Conservation (phyloP, 2,329 filamentous ascomycete species). For the Alternaria rosae region DNA sequence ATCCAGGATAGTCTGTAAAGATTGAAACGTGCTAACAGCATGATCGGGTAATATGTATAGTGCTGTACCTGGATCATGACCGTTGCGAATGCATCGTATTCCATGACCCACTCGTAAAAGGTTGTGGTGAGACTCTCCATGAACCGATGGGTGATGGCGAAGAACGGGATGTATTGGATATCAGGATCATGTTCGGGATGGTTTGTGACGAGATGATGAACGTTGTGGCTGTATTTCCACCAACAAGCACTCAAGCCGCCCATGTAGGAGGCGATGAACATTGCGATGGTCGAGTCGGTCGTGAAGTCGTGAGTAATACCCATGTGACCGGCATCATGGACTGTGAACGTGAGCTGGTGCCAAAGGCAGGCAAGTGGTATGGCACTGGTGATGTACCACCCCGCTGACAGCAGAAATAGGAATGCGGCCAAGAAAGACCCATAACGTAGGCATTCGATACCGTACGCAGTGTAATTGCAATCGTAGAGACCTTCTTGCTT, state of each 20-base stretch:
- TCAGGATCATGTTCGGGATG: conserved; percentile 95
- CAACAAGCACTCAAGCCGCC: conserved; percentile 91
- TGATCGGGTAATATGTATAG: conserved; percentile 73
- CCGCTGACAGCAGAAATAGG: conserved; percentile 56
- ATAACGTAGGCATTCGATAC: conserved; percentile 77
- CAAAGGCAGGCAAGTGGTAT: conserved; percentile 82
- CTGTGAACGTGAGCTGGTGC: conserved; percentile 94
- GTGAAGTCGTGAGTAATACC: conserved; percentile 93
- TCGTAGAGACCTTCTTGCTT: conserved; percentile 78
- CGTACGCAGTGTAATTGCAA: conserved; percentile 84
- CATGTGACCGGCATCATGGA: conserved; percentile 96
- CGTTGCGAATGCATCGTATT: conserved; percentile 68
- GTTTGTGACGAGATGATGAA: conserved; percentile 96
- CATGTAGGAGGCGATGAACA: conserved; percentile 86
- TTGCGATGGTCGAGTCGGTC: conserved; percentile 83
- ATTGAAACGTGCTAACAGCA: conserved; percentile 75
- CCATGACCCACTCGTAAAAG: conserved; percentile 71
- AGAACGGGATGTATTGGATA: conserved; percentile 77
- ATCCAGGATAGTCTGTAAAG: conserved; percentile 73
- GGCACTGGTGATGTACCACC: conserved; percentile 67
- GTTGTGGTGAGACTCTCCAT: conserved; percentile 69
- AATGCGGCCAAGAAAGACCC: conserved; percentile 68
- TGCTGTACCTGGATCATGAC: conserved; percentile 67
- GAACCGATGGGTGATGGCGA: conserved; percentile 71
- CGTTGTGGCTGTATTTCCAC: conserved; percentile 98